Conservation (phyloP, 495 filamentous ascomycete species). For the Hypoxylon fragiforme region DNA sequence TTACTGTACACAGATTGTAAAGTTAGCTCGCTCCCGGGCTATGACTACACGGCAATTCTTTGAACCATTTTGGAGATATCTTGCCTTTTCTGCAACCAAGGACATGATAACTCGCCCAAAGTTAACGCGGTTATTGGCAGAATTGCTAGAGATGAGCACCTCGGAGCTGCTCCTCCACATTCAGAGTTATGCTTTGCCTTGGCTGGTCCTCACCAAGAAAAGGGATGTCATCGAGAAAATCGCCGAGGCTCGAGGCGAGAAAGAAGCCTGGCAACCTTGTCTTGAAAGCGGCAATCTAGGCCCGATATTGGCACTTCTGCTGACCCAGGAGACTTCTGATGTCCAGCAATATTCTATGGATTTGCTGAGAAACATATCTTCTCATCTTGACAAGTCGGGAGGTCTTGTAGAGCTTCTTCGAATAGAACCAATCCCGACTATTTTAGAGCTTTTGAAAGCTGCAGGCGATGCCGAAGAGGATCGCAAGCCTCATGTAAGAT, state of each 20-base stretch:
- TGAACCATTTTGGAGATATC: conserved; percentile 80
- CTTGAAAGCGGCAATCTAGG: conserved; percentile 70
- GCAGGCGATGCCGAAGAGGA: conserved; percentile 68
- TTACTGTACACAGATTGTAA: conserved; percentile 48
- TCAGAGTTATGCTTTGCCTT: conserved; percentile 82
- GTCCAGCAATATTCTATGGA: conserved; percentile 69
- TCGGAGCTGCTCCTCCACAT: conserved; percentile 72
- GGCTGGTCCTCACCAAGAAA: conserved; percentile 76
- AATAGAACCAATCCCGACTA: conserved; percentile 72
- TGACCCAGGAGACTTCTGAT: conserved; percentile 70
- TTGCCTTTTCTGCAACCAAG: conserved; percentile 78
- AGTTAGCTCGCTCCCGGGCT: conserved; percentile 64
- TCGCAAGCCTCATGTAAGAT: conserved; percentile 56
- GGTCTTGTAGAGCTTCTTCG: conserved; percentile 70
- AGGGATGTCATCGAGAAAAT: conserved; percentile 79
- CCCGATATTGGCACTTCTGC: conserved; percentile 74
- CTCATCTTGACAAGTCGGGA: conserved; percentile 64
- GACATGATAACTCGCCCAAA: conserved; percentile 79
- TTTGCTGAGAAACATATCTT: conserved; percentile 64
- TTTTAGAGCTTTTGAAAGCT: conserved; percentile 81
- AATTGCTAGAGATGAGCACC: conserved; percentile 73
- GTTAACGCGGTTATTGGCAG: conserved; percentile 76
- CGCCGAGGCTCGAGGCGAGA: conserved; percentile 68
- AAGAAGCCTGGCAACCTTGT: conserved; percentile 42
- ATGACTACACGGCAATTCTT: conserved; percentile 68